Evolutionary conservation across 331 rosid genomes (phyloP), one percentile per base, ranked within the genome.

Genomic region (Cydonia oblonga): DNA sequence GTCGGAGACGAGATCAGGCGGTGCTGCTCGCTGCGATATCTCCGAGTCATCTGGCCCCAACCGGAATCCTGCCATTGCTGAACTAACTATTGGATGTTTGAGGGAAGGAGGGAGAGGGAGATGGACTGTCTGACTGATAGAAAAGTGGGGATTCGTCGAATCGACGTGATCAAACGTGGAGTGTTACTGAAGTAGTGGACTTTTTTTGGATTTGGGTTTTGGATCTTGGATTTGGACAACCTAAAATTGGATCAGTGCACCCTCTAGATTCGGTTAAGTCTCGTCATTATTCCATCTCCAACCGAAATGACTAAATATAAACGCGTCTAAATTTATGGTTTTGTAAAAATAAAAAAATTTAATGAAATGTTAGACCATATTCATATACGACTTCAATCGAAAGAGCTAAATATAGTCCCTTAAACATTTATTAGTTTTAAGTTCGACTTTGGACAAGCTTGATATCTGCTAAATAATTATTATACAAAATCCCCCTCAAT

Each of bases 61-160:
- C 66, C 97, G 92, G 74, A 90, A 52, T 69, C 90, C 98, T n/a
- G 95, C 96, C 98, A 90, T 93, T 42, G 40, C 44, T 24, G 13
- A 35, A 30, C 16, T 26, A 24, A 66, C 25, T 11, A 1, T 11
- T 40, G 46, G 46, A 40, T 11, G 46, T 35, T 35, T 2, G 42
- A 35, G 42, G 13, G 42, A 35, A 9, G 42, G 11, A 33, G 40
- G 40, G 62, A 1, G 25, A 10, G 13, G 35, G 70, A 75, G 32
- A 24, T 38, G 28, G 63, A 3, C 29, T 59, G 20, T 56, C n/a
- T 35, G 42, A 35, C 42, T 35, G 58, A 0, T 24, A 58, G 25
- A 58, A 29, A 6, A 28, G 30, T 28, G 38, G 1, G 2, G 22
- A 61, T 35, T 35, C 42, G 42, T 35, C 4, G 42, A 35, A 61